A percentile compares a stretch with the other conserved stretches of the same genome.
These are phyloP conservation scores for Peronospora farinosa DNA, from an alignment of 352 stramenopile genomes.

Conservation along the genomic window DNA sequence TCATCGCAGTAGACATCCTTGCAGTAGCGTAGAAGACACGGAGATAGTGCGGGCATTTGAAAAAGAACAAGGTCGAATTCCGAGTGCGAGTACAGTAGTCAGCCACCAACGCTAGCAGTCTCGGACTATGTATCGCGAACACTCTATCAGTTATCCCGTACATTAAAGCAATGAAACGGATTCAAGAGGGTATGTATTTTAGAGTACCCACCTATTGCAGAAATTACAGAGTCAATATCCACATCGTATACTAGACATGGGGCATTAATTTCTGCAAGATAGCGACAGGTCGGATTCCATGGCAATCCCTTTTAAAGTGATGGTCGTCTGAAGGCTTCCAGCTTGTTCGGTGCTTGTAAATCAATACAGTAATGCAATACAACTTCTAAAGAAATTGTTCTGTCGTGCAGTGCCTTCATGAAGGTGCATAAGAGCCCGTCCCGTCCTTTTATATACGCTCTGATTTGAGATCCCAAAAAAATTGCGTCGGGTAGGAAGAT, in stretches of 20 bases:
- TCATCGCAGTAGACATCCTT: neutral
- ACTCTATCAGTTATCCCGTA: neutral
- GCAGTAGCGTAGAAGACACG: neutral
- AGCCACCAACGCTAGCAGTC: neutral
- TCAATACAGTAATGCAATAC: neutral
- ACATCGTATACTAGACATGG: neutral
- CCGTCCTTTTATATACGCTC: too few relatives aligned
- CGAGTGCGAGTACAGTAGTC: neutral
- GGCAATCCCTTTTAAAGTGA: neutral
- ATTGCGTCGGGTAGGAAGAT: too few relatives aligned
- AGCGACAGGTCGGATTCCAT: neutral
- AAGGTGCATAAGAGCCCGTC: too few relatives aligned
- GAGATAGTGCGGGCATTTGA: neutral
- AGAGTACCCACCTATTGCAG: neutral
- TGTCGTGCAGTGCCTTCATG: too few relatives aligned
- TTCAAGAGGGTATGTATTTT: neutral
- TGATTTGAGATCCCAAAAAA: too few relatives aligned
- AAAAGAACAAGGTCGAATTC: conserved; percentile 3
- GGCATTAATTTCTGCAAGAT: neutral
- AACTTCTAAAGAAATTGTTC: neutral
- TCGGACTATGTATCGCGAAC: conserved; percentile 1
- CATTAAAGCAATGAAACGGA: neutral
- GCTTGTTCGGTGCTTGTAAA: neutral
- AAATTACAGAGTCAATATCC: neutral
- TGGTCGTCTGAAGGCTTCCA: neutral